Percentiles rank a stretch among this genome's conserved stretches.
phyloP scores from a whole-genome alignment of 2,329 filamentous ascomycete genomes.

The Exutisphaerella laricina region DNA sequence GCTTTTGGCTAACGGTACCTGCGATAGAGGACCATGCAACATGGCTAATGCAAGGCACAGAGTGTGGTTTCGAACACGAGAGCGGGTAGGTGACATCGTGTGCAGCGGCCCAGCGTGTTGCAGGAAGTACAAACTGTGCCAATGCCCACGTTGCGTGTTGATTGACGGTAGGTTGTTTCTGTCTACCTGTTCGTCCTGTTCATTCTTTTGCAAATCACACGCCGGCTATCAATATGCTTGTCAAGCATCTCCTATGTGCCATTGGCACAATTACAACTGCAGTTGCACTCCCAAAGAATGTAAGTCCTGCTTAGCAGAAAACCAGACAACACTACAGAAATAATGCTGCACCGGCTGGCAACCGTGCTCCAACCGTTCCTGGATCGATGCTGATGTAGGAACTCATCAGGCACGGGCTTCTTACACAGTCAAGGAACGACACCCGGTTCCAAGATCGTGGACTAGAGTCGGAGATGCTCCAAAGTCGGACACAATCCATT shows the following conservation, averaged over 20 bases:
- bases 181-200: too few species aligned
- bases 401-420: constrained; percentile 10
- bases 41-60: constrained; percentile 2
- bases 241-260: constrained; percentile 13
- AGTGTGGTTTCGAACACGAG: not conserved
- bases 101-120: not conserved
- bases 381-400: too few species aligned
- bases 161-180: not conserved
- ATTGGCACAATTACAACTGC: constrained; percentile 15
- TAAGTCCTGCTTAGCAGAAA: too few species aligned
- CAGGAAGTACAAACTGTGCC: not conserved
- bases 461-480: constrained; percentile 44
- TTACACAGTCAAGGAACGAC: constrained; percentile 53
- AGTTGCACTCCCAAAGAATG: constrained; percentile 13
- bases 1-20: not conserved
- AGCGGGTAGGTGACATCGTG: not conserved
- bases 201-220: not conserved
- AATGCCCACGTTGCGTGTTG: not conserved
- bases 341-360: too few species aligned
- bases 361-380: too few species aligned
- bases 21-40: not conserved
- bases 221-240: constrained; percentile 6
- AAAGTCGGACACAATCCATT: constrained; percentile 45
- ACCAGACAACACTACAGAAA: too few species aligned
- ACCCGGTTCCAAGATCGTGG: constrained; percentile 50